Evolutionary conservation across 1,139 yeast species (phyloP).

Genomic region (Lodderomyces margitis): DNA sequence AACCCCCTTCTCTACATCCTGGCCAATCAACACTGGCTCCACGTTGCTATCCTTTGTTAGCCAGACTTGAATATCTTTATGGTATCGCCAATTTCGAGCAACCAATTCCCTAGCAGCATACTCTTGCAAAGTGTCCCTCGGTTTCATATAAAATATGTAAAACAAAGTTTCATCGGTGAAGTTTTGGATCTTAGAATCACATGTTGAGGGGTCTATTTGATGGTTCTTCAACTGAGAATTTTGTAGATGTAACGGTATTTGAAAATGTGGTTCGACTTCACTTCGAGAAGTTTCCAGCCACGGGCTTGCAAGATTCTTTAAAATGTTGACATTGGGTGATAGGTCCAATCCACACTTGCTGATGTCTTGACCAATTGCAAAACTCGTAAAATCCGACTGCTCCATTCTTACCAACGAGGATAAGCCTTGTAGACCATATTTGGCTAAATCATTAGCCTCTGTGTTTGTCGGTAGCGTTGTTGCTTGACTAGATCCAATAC

Average conservation of each 20-base stretch:
- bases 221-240: slow-evolving; percentile 47
- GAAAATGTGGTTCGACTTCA: slow-evolving; percentile 83
- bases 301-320: slow-evolving; percentile 81
- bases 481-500: slow-evolving; percentile 1
- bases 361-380: slow-evolving; percentile 84
- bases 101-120: slow-evolving; percentile 87
- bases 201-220: slow-evolving; percentile 43
- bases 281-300: slow-evolving; percentile 92
- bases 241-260: slow-evolving; percentile 39
- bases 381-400: slow-evolving; percentile 59
- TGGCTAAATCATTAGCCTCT: slow-evolving; percentile 15
- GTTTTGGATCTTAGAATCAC: slow-evolving; percentile 67
- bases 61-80: slow-evolving; percentile 95
- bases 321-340: slow-evolving; percentile 45
- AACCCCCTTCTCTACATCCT: slow-evolving; percentile 90
- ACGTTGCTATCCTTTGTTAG: slow-evolving; percentile 88
- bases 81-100: slow-evolving; percentile 94
- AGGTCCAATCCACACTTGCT: slow-evolving; percentile 72
- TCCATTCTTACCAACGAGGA: slow-evolving; percentile 68
- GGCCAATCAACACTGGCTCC: slow-evolving; percentile 84
- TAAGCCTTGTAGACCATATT: slow-evolving; percentile 76
- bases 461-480: slow-evolving; percentile 2
- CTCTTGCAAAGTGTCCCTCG: slow-evolving; percentile 91
- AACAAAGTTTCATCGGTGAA: slow-evolving; percentile 92
- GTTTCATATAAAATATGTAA: slow-evolving; percentile 90